Percentiles rank a stretch among this genome's conserved stretches.
phyloP scores from a whole-genome alignment of 208 protist genomes.

The Endotrypanum monterogeii region DNA sequence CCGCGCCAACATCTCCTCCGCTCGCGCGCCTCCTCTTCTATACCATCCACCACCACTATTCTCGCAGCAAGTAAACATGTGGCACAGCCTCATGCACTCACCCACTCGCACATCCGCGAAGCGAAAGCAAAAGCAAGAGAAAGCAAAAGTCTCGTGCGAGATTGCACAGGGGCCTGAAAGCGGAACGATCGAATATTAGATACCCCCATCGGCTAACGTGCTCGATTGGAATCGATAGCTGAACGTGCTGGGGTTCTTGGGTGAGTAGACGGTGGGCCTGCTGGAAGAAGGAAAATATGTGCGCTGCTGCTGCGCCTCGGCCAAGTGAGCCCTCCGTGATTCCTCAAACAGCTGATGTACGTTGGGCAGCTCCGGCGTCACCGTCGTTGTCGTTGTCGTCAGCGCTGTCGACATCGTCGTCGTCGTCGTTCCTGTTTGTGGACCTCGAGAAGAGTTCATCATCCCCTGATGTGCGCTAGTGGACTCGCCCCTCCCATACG shows the following conservation, averaged over 20 bases:
- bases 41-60: background rate
- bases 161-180: background rate
- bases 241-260: constrained; percentile 65
- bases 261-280: constrained; percentile 27
- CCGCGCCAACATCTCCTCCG: background rate
- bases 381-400: too few species aligned
- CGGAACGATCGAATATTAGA: background rate
- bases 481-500: background rate
- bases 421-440: background rate
- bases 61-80: too few species aligned
- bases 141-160: background rate
- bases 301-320: constrained; percentile 52
- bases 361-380: constrained; percentile 39
- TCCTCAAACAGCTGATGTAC: constrained; percentile 70
- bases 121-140: background rate
- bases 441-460: background rate
- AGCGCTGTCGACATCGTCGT: too few species aligned
- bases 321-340: constrained; percentile 56
- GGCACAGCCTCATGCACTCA: background rate
- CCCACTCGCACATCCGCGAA: background rate
- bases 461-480: background rate
- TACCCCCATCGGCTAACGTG: background rate
- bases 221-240: constrained; percentile 61
- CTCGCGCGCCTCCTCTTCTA: background rate
- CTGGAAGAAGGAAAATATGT: constrained; percentile 42